Evolutionary conservation across 805 yeast species (phyloP).

Genomic region (Starmerella tilneyi): DNA sequence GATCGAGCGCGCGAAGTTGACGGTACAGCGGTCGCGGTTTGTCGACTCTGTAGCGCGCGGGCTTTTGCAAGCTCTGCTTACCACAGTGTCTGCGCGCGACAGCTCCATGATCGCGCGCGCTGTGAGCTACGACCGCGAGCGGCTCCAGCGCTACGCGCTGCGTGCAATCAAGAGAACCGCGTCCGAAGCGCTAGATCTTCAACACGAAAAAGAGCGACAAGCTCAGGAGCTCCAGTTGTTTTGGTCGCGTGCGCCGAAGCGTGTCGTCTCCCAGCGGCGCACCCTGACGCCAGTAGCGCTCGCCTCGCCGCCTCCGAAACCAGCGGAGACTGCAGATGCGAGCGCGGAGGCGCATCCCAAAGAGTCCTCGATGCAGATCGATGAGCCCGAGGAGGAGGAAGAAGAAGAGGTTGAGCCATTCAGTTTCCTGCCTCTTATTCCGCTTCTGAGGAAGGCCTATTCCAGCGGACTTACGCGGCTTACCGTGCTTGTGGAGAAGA

Average conservation of each 20-base stretch:
- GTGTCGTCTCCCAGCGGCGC: conserved; percentile 7
- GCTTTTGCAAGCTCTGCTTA: neutral
- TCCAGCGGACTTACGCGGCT: neutral
- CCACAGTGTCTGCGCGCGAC: neutral
- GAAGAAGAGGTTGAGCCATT: conserved; percentile 3
- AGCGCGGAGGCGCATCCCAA: neutral
- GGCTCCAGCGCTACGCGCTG: neutral
- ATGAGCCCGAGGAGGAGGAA: neutral
- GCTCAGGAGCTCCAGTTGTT: conserved; percentile 8
- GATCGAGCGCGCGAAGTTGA: neutral
- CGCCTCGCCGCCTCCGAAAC: neutral
- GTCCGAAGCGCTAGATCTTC: neutral
- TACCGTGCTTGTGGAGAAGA: neutral
- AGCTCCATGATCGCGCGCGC: neutral
- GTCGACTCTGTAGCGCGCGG: conserved; percentile 1
- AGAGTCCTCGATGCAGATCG: neutral
- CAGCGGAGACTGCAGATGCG: neutral
- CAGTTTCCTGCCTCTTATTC: conserved; percentile 1
- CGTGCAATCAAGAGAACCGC: neutral
- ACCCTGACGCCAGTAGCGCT: neutral
- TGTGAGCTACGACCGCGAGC: neutral
- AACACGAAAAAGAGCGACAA: neutral
- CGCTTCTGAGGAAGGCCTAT: neutral
- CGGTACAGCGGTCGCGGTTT: conserved; percentile 1
- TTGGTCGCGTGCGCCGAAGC: neutral